Conservation (phyloP, 2,329 filamentous ascomycete genomes). For the Lecanicillium sp. region DNA sequence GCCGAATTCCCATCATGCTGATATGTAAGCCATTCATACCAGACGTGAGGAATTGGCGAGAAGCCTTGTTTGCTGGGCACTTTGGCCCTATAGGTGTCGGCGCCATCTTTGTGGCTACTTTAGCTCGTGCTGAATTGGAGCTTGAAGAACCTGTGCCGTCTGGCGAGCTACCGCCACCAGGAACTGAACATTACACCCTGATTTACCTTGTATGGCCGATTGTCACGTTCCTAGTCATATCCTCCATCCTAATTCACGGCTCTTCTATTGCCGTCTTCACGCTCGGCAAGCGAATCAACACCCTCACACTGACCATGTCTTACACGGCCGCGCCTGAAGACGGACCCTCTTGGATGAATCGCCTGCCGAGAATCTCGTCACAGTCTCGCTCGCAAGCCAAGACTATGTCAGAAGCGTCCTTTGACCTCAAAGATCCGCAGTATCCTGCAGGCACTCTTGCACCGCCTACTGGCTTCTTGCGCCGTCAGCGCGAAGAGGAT, state of each 20-base stretch:
- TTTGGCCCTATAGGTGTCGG: conserved; percentile 97
- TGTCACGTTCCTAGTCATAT: conserved; percentile 84
- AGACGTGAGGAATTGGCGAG: conserved; percentile 96
- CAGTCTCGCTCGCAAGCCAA: conserved; percentile 73
- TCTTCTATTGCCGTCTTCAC: conserved; percentile 99
- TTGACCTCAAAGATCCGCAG: conserved; percentile 47
- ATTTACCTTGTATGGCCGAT: conserved; percentile 93
- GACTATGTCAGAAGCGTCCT: conserved; percentile 73
- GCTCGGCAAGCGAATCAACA: conserved; percentile 96
- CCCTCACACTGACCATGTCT: conserved; percentile 86
- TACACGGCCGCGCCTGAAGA: conserved; percentile 88
- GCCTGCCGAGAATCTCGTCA: conserved; percentile 64
- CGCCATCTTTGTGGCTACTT: conserved; percentile 88
- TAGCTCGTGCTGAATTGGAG: conserved; percentile 88
- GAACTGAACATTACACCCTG: conserved; percentile 54
- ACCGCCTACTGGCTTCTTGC: conserved; percentile 69
- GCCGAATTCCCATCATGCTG: conserved; percentile 92
- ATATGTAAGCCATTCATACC: conserved; percentile 85
- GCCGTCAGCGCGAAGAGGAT: conserved; percentile 72
- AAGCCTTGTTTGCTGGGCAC: conserved; percentile 92
- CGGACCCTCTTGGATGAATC: conserved; percentile 89
- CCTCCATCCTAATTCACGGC: conserved; percentile 90
- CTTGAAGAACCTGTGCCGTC: conserved; percentile 67
- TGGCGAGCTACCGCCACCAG: conserved; percentile 46
- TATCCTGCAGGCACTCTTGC: conserved; percentile 64